Conservation (phyloP, 2,329 filamentous ascomycete genomes). For the Penicillium sp. region DNA sequence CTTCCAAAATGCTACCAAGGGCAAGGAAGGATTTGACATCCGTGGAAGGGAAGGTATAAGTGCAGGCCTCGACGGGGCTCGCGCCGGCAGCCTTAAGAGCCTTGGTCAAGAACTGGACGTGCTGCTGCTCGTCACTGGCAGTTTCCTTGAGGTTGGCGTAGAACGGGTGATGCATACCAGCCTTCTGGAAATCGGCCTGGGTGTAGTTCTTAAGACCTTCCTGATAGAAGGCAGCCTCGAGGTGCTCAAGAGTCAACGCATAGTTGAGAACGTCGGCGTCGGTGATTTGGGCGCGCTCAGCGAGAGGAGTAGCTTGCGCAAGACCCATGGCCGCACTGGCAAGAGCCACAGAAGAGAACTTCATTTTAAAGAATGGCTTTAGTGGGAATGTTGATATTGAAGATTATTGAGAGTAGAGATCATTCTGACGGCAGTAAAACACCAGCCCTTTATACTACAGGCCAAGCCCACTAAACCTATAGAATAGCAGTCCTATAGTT, state of each 20-base stretch:
- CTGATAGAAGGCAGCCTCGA: conserved; percentile 64
- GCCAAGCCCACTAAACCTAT: too few species aligned
- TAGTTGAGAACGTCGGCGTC: conserved; percentile 23
- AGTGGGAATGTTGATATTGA: too few species aligned
- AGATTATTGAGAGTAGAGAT: too few species aligned
- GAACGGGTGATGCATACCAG: conserved; percentile 53
- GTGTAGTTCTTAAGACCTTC: conserved; percentile 60
- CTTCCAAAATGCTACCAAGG: conserved; percentile 56
- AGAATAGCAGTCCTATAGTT: too few species aligned
- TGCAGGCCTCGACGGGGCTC: conserved; percentile 54
- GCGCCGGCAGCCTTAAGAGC: conserved; percentile 50
- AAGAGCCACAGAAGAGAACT: too few species aligned
- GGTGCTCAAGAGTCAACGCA: conserved; percentile 49
- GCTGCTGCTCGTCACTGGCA: conserved; percentile 56
- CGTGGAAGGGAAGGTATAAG: conserved; percentile 56
- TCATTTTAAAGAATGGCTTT: too few species aligned
- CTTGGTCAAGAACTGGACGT: conserved; percentile 58
- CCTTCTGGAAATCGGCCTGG: conserved; percentile 51
- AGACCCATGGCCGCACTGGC: too few species aligned
- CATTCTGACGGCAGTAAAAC: too few species aligned
- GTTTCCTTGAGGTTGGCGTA: conserved; percentile 61
- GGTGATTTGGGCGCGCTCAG: too few species aligned
- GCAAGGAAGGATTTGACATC: conserved; percentile 53
- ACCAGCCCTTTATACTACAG: too few species aligned
- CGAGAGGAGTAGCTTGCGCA: too few species aligned